Evolutionary conservation across 2,329 filamentous ascomycete genomes (phyloP), one percentile per base, ranked within the genome.

Genomic region (Stemphylium beticola): DNA sequence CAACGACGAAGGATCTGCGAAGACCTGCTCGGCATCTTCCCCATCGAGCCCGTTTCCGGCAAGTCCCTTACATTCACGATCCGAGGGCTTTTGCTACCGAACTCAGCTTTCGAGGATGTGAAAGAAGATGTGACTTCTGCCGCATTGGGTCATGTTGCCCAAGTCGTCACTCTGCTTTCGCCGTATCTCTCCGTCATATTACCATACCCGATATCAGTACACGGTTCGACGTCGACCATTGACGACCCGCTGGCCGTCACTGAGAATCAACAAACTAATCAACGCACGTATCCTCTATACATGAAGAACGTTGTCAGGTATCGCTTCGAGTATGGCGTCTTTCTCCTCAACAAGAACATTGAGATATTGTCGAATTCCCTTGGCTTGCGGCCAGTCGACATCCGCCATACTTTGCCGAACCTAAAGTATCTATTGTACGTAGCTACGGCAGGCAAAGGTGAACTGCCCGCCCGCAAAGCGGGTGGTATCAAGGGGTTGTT

Each of bases 311-410:
- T 85, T 2, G 86, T 92, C 0, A 86, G 92, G 40, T 98, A 93
- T 78, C 87, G 93, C 2, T 98, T 98, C 74, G 93, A 98, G 67
- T 99, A 98, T 73, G 95, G 83, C 10, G 95, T 96, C 71, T 99
- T 98, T 67, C 79, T 98, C n/a, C 83, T 99, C 12, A 98, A 98
- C 78, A 97, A 98, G 76, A 82, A 98, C 69, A 93, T 99, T 51
- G 93, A 98, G 64, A 81, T 87, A 42, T 72, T 89, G 10, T 76
- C 77, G 17, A 83, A 81, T 55, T 77, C 79, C 1, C 87, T 92
- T 61, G 89, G 89, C 0, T 79, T 97, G 11, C 87, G 88, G 41
- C 87, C 96, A 1, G 83, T 97, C 59, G 95, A 99, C 68, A 92
- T 97, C 15, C 85, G 95, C 4, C 92, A 98, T 64, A 96, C 93